phyloP scores from a whole-genome alignment of 192 early-diverging fungal genomes.

The Backusella liffmaniae region DNA sequence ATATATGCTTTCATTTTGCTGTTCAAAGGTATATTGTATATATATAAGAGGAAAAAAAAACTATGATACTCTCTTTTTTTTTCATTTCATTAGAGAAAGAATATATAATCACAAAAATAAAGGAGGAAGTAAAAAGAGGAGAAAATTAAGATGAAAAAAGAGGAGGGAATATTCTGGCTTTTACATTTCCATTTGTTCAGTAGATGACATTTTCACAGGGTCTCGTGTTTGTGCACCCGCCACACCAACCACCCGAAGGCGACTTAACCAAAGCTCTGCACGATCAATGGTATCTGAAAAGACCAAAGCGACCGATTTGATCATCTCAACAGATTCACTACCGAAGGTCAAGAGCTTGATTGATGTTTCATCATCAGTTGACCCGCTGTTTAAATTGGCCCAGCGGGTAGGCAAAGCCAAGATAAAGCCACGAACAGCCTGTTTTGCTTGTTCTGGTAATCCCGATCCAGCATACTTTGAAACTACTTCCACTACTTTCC shows the following conservation, averaged over 20 bases:
- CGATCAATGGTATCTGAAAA: conserved; percentile 68
- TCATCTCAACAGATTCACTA: conserved; percentile 66
- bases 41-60: background rate
- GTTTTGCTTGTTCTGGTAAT: conserved; percentile 81
- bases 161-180: background rate
- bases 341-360: conserved; percentile 64
- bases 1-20: background rate
- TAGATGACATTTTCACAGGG: background rate
- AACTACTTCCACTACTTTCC: conserved; percentile 84
- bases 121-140: background rate
- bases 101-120: conserved; percentile 13
- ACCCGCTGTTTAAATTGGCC: conserved; percentile 43
- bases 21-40: background rate
- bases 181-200: conserved; percentile 1
- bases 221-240: conserved; percentile 8
- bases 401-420: conserved; percentile 78
- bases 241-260: conserved; percentile 35
- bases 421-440: conserved; percentile 83
- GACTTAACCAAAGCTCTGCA: conserved; percentile 63
- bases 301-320: conserved; percentile 59
- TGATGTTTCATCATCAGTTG: conserved; percentile 29
- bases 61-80: background rate
- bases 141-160: background rate
- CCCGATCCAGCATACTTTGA: conserved; percentile 82
- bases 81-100: background rate